These are phyloP conservation scores for Orbilia brochopaga DNA, from an alignment of 2,329 filamentous ascomycete genomes.

Conservation along the genomic window DNA sequence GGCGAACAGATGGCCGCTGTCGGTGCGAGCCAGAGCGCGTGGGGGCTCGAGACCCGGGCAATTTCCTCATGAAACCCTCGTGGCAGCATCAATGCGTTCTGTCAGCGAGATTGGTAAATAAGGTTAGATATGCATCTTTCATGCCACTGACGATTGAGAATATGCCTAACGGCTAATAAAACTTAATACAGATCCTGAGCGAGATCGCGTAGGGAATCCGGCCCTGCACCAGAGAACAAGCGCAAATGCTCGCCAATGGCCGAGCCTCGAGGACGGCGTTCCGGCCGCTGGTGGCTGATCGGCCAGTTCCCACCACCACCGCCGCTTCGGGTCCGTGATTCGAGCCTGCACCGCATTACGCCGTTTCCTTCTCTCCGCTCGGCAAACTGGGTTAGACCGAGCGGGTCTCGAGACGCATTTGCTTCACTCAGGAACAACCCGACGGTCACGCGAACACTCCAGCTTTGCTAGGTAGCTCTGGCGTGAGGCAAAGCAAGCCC, in stretches of 20 bases:
- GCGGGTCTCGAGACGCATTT: constrained; percentile 19
- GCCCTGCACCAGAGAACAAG: constrained; percentile 25
- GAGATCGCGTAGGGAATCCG: constrained; percentile 31
- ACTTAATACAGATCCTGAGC: constrained; percentile 28
- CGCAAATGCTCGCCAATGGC: constrained; percentile 47
- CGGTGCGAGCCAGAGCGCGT: constrained; percentile 2
- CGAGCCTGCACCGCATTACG: constrained; percentile 3
- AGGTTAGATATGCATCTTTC: constrained; percentile 27
- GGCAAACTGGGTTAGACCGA: not conserved
- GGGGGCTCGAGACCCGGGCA: constrained; percentile 41
- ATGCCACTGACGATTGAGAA: not conserved
- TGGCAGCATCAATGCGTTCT: constrained; percentile 14
- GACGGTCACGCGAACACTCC: constrained; percentile 46
- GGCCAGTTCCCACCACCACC: constrained; percentile 49
- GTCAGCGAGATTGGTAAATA: constrained; percentile 44
- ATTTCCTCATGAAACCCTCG: constrained; percentile 42
- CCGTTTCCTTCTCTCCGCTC: not conserved
- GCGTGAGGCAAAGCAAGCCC: constrained; percentile 4
- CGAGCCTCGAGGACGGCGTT: constrained; percentile 8
- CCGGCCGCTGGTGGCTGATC: constrained; percentile 25
- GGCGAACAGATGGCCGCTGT: not conserved
- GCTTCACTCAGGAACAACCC: constrained; percentile 42
- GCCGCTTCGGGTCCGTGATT: constrained; percentile 45
- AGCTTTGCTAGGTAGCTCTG: constrained; percentile 4
- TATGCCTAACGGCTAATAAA: constrained; percentile 17